Evolutionary conservation across 306 rosid genomes (phyloP).

Genomic region (Vicia faba): DNA sequence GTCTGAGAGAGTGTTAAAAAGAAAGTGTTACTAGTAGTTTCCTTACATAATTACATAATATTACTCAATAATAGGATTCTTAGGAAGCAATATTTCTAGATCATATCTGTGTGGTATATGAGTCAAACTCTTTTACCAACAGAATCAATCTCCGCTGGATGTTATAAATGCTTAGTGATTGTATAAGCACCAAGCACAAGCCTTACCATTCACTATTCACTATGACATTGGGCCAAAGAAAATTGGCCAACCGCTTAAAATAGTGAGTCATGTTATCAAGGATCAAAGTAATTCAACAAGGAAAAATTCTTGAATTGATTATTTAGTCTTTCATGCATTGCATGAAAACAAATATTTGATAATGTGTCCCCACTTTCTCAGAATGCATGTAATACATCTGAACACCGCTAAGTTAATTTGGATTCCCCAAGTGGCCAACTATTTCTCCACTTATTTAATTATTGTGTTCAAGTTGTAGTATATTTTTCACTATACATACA

Average conservation of each 20-base stretch:
- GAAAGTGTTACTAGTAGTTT: too few relatives aligned
- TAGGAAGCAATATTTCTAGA: not conserved
- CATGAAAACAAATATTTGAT: constrained; percentile 10
- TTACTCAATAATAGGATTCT: too few relatives aligned
- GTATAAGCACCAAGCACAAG: constrained; percentile 3
- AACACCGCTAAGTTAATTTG: constrained; percentile 33
- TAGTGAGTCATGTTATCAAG: not conserved
- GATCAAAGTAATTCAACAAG: not conserved
- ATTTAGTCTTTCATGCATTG: constrained; percentile 8
- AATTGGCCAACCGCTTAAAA: constrained; percentile 12
- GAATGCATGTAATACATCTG: constrained; percentile 42
- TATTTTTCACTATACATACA: constrained; percentile 12
- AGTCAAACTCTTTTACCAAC: not conserved
- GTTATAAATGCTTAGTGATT: constrained; percentile 8
- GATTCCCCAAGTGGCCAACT: constrained; percentile 32
- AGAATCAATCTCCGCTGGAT: not conserved
- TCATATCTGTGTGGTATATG: not conserved
- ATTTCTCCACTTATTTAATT: constrained; percentile 30
- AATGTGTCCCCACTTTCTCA: constrained; percentile 37
- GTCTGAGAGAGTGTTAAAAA: too few relatives aligned
- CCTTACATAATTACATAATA: too few relatives aligned
- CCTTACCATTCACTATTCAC: constrained; percentile 1
- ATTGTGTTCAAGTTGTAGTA: constrained; percentile 28
- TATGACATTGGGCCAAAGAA: constrained; percentile 5
- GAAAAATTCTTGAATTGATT: constrained; percentile 15